Evolutionary conservation across 371 early-diverging fungal genomes (phyloP).

Genomic region (Coelomomyces lativittatus): DNA sequence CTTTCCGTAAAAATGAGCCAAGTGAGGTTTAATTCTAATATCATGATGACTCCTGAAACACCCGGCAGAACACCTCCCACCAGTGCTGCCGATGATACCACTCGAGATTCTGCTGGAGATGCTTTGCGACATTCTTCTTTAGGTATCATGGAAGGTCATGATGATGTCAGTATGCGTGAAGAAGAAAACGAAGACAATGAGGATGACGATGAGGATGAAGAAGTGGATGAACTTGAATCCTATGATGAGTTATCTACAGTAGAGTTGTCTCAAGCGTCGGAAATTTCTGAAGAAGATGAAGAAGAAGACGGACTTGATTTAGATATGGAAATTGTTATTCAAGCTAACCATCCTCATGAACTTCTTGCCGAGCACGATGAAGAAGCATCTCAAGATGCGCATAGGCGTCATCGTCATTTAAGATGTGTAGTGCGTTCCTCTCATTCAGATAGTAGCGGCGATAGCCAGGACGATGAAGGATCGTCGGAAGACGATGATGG

Average conservation of each 20-base stretch:
- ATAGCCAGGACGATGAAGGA: background rate
- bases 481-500: conserved; percentile 7
- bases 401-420: conserved; percentile 18
- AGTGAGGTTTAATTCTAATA: background rate
- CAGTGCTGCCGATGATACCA: background rate
- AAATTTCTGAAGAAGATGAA: conserved; percentile 30
- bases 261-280: conserved; percentile 44
- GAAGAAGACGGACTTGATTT: conserved; percentile 39
- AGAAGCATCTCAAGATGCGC: conserved; percentile 4
- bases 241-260: conserved; percentile 46
- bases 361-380: conserved; percentile 24
- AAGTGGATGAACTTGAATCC: conserved; percentile 42
- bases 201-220: conserved; percentile 8
- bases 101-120: conserved; percentile 34
- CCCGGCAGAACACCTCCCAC: background rate
- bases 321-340: conserved; percentile 37
- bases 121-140: conserved; percentile 80
- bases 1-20: conserved; percentile 60
- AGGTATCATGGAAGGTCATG: conserved; percentile 53
- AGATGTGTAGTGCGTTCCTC: no score
- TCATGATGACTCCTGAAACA: background rate
- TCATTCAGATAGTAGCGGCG: no score
- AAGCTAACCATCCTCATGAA: conserved; percentile 37
- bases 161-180: conserved; percentile 40
- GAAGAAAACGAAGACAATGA: conserved; percentile 24